Conservation (phyloP, 257 asterid species). For the Gentiana macrophylla region DNA sequence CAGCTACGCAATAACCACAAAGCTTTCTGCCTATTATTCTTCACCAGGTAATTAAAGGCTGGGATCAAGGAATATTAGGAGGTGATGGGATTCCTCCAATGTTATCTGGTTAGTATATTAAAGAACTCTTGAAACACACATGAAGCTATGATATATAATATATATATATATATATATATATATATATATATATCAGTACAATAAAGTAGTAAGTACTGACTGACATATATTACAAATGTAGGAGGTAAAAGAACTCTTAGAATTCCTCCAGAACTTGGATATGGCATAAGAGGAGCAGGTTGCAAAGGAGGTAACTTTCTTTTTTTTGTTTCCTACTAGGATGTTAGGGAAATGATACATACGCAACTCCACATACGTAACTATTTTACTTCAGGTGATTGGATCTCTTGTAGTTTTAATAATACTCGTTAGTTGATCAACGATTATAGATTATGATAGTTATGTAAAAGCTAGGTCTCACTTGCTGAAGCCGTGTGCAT, state of each 20-base stretch:
- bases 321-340: no score
- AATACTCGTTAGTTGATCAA: no score
- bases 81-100: slow-evolving; percentile 87
- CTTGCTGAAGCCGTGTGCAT: no score
- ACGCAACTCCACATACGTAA: background rate
- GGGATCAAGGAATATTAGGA: slow-evolving; percentile 92
- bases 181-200: background rate
- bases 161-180: no score
- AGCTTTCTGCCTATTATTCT: background rate
- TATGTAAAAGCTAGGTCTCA: no score
- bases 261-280: slow-evolving; percentile 84
- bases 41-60: slow-evolving; percentile 76
- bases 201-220: background rate
- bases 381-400: no score
- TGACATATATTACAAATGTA: slow-evolving; percentile 3
- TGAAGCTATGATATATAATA: background rate
- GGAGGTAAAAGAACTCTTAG: slow-evolving; percentile 80
- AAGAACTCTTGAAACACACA: background rate
- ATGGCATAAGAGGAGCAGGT: slow-evolving; percentile 85
- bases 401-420: no score
- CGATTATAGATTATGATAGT: no score
- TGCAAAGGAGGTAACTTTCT: slow-evolving; percentile 58
- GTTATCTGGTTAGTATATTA: slow-evolving; percentile 52
- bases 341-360: no score
- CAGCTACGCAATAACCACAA: no score